These are phyloP conservation scores for Diaporthe citrichinensis DNA, from an alignment of 2,329 filamentous ascomycete species.

Conservation along the genomic window DNA sequence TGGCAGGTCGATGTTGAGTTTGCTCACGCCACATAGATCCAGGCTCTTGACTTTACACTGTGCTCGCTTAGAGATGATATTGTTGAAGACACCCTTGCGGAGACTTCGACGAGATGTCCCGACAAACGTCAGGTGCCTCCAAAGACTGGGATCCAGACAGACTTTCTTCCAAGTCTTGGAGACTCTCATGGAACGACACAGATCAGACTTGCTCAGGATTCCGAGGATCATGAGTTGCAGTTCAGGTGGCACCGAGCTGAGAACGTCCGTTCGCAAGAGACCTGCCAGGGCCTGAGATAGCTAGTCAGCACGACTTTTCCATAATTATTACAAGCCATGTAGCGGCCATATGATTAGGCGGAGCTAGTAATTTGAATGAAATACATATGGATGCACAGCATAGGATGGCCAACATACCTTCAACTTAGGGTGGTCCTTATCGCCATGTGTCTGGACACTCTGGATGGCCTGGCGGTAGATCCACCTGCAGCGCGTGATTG, in stretches of 20 bases:
- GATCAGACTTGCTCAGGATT: conserved; percentile 7
- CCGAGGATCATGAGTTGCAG: conserved; percentile 14
- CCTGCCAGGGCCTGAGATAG: neutral
- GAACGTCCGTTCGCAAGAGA: conserved; percentile 34
- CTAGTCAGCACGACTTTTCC: neutral
- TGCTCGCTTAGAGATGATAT: conserved; percentile 18
- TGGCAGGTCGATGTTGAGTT: conserved; percentile 20
- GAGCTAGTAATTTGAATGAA: neutral
- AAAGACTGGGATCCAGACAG: conserved; percentile 31
- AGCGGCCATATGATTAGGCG: too few species aligned
- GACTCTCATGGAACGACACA: conserved; percentile 39
- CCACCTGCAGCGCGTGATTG: conserved; percentile 29
- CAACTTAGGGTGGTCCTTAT: conserved; percentile 18
- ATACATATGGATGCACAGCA: neutral
- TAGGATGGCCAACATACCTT: conserved; percentile 22
- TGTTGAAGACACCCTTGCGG: conserved; percentile 6
- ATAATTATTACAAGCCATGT: neutral
- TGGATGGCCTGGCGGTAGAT: conserved; percentile 33
- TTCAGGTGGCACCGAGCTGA: conserved; percentile 23
- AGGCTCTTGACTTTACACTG: conserved; percentile 24
- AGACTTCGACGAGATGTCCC: neutral
- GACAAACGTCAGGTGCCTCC: conserved; percentile 32
- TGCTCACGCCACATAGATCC: conserved; percentile 7
- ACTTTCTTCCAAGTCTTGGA: conserved; percentile 32
- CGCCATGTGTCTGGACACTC: conserved; percentile 29